Evolutionary conservation across 345 rosid genomes (phyloP).

Genomic region (Iberis pinnata): DNA sequence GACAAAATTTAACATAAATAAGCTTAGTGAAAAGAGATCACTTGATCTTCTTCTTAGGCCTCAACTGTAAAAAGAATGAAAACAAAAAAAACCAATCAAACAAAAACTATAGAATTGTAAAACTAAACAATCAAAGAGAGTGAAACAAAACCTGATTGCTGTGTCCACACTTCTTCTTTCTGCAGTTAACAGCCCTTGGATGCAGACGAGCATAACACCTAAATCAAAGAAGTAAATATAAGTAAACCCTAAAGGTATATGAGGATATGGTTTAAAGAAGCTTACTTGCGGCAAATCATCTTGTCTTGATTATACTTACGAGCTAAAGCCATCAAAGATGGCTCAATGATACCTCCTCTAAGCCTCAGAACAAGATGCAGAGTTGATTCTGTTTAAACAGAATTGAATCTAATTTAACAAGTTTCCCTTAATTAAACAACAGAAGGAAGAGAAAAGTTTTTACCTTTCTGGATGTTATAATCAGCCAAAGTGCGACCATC

Average conservation of each 20-base stretch:
- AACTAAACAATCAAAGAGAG: too few relatives aligned
- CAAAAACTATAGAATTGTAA: background rate
- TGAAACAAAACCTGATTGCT: conserved; percentile 70
- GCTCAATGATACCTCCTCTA: conserved; percentile 88
- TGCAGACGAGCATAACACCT: conserved; percentile 96
- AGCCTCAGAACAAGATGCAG: conserved; percentile 82
- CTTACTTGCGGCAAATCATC: conserved; percentile 91
- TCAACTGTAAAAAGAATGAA: conserved; percentile 51
- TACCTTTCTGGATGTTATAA: conserved; percentile 88
- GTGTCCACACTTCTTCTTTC: conserved; percentile 98
- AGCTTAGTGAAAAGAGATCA: conserved; percentile 12
- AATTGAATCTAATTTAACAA: too few relatives aligned
- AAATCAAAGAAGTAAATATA: background rate
- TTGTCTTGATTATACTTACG: conserved; percentile 86
- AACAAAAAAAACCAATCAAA: background rate
- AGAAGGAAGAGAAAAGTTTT: too few relatives aligned
- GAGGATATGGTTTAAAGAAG: background rate
- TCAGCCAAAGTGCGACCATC: conserved; percentile 91
- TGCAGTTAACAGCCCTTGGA: conserved; percentile 93
- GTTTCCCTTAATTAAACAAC: too few relatives aligned
- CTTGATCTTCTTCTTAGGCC: conserved; percentile 98
- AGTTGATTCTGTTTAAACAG: conserved; percentile 44
- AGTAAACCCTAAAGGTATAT: too few relatives aligned
- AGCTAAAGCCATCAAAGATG: conserved; percentile 89
- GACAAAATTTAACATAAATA: too few relatives aligned